Evolutionary conservation across 1,284 basidiomycete species (phyloP).

Genomic region (Malassezia slooffiae): DNA sequence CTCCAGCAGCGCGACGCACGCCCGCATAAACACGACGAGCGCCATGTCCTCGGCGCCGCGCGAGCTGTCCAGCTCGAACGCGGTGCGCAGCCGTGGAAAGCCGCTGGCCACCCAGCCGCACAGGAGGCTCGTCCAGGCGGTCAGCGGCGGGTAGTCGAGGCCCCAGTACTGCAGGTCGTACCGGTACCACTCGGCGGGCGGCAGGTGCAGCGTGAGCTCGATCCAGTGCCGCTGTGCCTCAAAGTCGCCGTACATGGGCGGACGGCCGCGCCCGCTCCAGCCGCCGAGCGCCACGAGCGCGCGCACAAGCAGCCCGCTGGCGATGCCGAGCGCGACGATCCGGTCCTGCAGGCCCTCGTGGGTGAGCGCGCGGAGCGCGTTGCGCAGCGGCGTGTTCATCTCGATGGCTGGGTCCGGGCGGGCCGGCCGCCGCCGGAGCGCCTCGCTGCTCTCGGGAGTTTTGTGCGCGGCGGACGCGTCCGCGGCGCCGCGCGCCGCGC

Average conservation of each 20-base stretch:
- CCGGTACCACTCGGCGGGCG: constrained; percentile 65
- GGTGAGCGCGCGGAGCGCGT: constrained; percentile 27
- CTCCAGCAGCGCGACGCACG: constrained; percentile 63
- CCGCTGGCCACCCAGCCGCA: constrained; percentile 17
- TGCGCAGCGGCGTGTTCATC: constrained; percentile 26
- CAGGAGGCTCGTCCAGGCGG: constrained; percentile 53
- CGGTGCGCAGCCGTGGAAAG: constrained; percentile 17
- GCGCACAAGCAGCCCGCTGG: constrained; percentile 20
- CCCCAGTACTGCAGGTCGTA: constrained; percentile 84
- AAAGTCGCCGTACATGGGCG: constrained; percentile 80
- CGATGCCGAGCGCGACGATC: constrained; percentile 17
- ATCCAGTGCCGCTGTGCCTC: constrained; percentile 93
- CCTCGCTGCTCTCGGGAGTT: background rate
- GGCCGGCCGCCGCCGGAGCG: background rate
- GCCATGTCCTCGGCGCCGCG: constrained; percentile 60
- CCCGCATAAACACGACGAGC: constrained; percentile 64
- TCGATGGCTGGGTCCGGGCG: background rate
- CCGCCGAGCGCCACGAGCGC: constrained; percentile 25
- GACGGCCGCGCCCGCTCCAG: constrained; percentile 56
- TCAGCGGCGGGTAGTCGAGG: constrained; percentile 68
- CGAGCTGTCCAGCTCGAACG: constrained; percentile 60
- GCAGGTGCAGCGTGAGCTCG: constrained; percentile 69
- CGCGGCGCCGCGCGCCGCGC: too few species aligned
- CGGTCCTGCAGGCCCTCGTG: constrained; percentile 21
- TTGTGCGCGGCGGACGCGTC: background rate